phyloP scores from a whole-genome alignment of 306 rosid genomes.

The Vigna mungo region DNA sequence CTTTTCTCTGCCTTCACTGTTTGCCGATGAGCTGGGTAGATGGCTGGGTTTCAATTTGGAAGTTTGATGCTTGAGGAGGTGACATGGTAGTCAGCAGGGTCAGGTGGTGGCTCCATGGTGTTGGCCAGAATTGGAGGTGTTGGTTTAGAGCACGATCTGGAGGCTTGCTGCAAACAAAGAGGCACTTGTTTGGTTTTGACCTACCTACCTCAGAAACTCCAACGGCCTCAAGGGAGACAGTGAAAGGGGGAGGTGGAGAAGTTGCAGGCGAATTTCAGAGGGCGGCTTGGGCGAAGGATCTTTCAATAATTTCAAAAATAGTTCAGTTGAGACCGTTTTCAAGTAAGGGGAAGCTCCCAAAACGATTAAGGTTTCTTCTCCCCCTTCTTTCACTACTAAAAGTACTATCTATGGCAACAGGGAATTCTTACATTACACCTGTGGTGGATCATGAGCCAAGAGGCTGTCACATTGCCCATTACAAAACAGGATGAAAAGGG shows the following conservation, averaged over 20 bases:
- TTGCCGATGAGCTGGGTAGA: background rate
- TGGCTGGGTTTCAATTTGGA: background rate
- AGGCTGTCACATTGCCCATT: background rate
- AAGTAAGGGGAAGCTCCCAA: background rate
- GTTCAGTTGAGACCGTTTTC: background rate
- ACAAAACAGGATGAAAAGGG: background rate
- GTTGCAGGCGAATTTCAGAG: too few species aligned
- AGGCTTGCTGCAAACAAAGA: background rate
- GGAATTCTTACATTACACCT: background rate
- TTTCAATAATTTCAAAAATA: background rate
- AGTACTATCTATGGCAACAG: background rate
- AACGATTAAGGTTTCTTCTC: background rate
- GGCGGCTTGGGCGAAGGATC: background rate
- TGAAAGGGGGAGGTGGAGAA: too few species aligned
- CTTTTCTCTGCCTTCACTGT: background rate
- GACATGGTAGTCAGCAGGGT: background rate
- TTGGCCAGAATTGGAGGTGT: background rate
- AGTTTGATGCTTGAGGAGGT: background rate
- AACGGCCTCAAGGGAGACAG: too few species aligned
- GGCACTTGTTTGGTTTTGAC: background rate
- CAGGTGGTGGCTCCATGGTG: background rate
- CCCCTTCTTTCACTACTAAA: background rate
- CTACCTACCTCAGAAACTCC: background rate
- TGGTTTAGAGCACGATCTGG: background rate
- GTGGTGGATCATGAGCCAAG: background rate